phyloP scores from a whole-genome alignment of 2,329 filamentous ascomycete genomes.

The Sporothrix curviconia region DNA sequence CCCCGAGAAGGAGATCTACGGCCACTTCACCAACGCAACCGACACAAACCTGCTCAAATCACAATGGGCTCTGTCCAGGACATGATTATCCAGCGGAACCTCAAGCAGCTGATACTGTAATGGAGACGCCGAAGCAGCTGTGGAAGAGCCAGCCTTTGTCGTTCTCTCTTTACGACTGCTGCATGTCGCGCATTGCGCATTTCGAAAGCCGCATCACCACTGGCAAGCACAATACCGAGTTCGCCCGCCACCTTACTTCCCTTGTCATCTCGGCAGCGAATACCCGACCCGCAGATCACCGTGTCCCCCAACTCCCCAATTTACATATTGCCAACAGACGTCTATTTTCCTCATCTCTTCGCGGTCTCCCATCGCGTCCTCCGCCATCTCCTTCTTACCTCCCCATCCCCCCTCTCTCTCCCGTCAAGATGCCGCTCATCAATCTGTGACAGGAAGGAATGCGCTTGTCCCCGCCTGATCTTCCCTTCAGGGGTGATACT shows the following conservation, averaged over 20 bases:
- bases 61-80: slow-evolving; percentile 83
- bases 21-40: slow-evolving; percentile 56
- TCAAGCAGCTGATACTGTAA: slow-evolving; percentile 71
- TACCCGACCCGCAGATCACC: background rate
- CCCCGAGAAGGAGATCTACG: slow-evolving; percentile 57
- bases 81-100: slow-evolving; percentile 79
- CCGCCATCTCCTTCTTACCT: too few species aligned
- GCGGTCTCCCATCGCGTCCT: too few species aligned
- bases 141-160: too few species aligned
- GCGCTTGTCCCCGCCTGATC: background rate
- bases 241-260: background rate
- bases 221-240: too few species aligned
- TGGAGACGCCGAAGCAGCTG: too few species aligned
- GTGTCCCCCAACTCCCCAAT: background rate
- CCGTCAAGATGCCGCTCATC: background rate
- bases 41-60: slow-evolving; percentile 73
- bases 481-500: background rate
- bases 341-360: background rate
- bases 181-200: too few species aligned
- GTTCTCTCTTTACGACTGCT: too few species aligned
- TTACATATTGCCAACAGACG: background rate
- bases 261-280: slow-evolving; percentile 4
- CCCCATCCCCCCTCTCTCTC: too few species aligned
- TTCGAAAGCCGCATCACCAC: too few species aligned
- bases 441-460: background rate